Base-by-base conservation (phyloP, 345 rosid species). In the Lepidium africanum region DNA sequence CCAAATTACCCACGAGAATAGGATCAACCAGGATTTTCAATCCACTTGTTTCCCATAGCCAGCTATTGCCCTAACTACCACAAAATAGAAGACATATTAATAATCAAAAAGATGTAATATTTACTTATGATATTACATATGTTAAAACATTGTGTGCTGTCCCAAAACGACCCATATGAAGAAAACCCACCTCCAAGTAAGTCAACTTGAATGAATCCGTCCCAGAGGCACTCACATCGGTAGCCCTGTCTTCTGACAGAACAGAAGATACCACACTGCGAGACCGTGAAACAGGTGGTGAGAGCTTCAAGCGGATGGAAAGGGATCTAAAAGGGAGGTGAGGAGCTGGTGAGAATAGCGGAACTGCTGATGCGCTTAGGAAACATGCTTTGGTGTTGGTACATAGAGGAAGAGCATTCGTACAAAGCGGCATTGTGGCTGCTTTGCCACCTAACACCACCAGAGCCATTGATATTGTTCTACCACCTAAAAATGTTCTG, bases 31-130 rank as follows among this genome's bases (percentile, higher is more conserved):
- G 82, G 63, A 85, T 59, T 67, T 63, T 86, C 66, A 84, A 36
- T n/a, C 87, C 96, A 66, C 78, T 71, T 3, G 84, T 86, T 53
- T 88, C 94, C 96, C 98, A 93, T 63, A 87, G 55, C 94, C 98
- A 90, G 81, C 94, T 87, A 72, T 88, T 90, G 3, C 97, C 97
- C 97, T 88, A 70, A 64, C 40, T 14, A 66, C 19, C 60, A 56
- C 33, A 69, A 72, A 43, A 5, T 21, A 27, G 15, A 68, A 38
- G 43, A 55, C 43, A 63, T 46, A 21, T 30, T 63, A 23, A 50
- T 21, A 4, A 32, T 30, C 40, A 13, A 43, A 15, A 30, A 32
- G 11, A 6, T 61, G 40, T 48, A 63, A 46, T 45, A 30, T 59
- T 42, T 61, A 6, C 63, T 23, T 11, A 1, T 5, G 67, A 14